Percentiles rank a stretch among this genome's conserved stretches.
Evolutionary conservation across 2,329 filamentous ascomycete species (phyloP).

Genomic region (Thermomyces lanuginosus): DNA sequence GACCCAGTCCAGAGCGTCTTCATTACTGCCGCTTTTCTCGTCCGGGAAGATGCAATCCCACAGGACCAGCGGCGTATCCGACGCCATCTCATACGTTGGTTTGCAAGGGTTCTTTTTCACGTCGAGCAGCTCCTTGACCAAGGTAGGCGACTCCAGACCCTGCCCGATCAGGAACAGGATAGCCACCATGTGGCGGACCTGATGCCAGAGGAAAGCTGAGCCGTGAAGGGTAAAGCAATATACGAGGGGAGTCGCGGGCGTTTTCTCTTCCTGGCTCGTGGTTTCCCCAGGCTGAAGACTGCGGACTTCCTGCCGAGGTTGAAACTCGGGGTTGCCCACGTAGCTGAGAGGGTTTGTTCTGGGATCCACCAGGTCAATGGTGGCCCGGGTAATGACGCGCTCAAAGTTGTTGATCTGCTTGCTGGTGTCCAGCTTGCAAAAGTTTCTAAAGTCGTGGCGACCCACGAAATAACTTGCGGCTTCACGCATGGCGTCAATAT

Average conservation of each 20-base stretch:
- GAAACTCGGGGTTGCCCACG: conserved; percentile 24
- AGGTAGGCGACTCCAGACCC: conserved; percentile 57
- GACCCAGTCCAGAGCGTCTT: conserved; percentile 59
- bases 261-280: conserved; percentile 7
- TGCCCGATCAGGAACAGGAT: conserved; percentile 88
- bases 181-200: conserved; percentile 87
- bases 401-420: conserved; percentile 81
- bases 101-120: conserved; percentile 52
- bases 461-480: conserved; percentile 70
- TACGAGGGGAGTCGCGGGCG: conserved; percentile 42
- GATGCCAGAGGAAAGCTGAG: conserved; percentile 92
- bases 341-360: conserved; percentile 40
- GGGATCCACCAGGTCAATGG: conserved; percentile 53
- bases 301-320: conserved; percentile 7
- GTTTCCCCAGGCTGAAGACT: conserved; percentile 26
- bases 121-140: conserved; percentile 64
- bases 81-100: conserved; percentile 80
- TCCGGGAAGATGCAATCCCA: conserved; percentile 88
- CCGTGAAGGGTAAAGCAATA: conserved; percentile 83
- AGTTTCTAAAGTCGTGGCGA: conserved; percentile 85
- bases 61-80: conserved; percentile 74
- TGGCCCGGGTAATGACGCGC: conserved; percentile 61
- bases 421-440: conserved; percentile 80
- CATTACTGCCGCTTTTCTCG: conserved; percentile 28
- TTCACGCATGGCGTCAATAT: conserved; percentile 70